Evolutionary conservation across 1,284 basidiomycete genomes (phyloP).

Genomic region (Filobasidium uniguttulatum): DNA sequence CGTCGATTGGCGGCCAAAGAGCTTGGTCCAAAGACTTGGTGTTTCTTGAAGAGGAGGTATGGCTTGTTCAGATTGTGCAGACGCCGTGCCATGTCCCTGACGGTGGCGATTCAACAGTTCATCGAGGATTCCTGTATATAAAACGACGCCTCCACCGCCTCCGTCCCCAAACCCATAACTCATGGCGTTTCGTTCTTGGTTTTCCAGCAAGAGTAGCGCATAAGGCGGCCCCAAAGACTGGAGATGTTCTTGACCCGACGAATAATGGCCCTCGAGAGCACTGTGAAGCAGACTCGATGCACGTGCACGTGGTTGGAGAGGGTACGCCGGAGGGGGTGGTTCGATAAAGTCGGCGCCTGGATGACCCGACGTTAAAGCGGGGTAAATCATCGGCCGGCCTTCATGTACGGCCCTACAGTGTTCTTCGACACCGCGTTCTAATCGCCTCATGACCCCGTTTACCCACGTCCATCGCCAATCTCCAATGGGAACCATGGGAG

Average conservation of each 20-base stretch:
- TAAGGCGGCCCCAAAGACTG: conserved; percentile 68
- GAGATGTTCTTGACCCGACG: conserved; percentile 23
- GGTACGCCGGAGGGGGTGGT: conserved; percentile 30
- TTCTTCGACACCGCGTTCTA: conserved; percentile 49
- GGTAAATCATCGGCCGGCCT: neutral
- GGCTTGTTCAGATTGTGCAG: conserved; percentile 16
- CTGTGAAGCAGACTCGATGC: conserved; percentile 30
- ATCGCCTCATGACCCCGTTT: conserved; percentile 51
- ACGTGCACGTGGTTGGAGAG: conserved; percentile 31
- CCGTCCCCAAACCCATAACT: conserved; percentile 81
- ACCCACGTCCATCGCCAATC: conserved; percentile 84
- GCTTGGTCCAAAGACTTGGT: conserved; percentile 37
- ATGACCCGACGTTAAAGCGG: neutral
- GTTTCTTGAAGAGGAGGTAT: conserved; percentile 1
- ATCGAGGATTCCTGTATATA: conserved; percentile 76
- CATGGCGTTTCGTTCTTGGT: conserved; percentile 69
- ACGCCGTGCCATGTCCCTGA: neutral
- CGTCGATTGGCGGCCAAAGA: conserved; percentile 32
- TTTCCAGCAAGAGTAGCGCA: conserved; percentile 67
- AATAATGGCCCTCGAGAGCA: conserved; percentile 23
- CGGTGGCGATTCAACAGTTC: conserved; percentile 47
- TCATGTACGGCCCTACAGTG: conserved; percentile 8
- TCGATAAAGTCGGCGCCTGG: neutral
- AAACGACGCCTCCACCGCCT: conserved; percentile 74
- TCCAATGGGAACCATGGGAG: conserved; percentile 47